Evolutionary conservation across 148 eudicot species (phyloP), one percentile per base, ranked within the genome.

Genomic region (Spergularia bocconei): DNA sequence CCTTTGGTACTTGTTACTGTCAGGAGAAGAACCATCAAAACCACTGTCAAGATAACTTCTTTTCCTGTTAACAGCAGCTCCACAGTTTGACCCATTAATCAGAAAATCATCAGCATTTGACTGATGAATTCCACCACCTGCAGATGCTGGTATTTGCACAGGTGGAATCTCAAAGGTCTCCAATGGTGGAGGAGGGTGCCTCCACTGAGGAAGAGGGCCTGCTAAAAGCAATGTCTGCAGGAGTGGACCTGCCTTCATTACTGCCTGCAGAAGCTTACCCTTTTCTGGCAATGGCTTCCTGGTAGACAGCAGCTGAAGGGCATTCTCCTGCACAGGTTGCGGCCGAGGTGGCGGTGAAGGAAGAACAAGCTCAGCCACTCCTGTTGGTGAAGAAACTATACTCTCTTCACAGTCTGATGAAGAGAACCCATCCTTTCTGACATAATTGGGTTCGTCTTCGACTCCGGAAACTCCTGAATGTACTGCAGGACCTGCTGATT

Each of bases 121-220:
- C 15, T 56, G 44, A 54, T 17, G 48, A 2, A 2, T 44, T 44
- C 5, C 55, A 0, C 29, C 53, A 33, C 25, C 33, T 2, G 66
- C 16, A 2, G 62, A 16, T 25, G 55, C 57, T 7, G 81, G 63
- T 25, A 88, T 64, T 6, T 77, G 64, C 57, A 91, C 87, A 12
- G 93, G 96, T 7, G 98, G 98, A 67, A 93, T 93, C 79, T 86
- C 87, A 7, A 83, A 82, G 15, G 88, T 62, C 77, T 89, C 86
- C 38, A 91, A 61, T 1, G 91, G 85, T 16, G 98, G 93, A 1
- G 98, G 98, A 1, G 93, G 96, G 81, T 89, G 93, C 63, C 88
- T 87, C 98, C 98, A 93, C 79, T 88, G 84, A 6, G 98, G 98
- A 19, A 93, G 74, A 7, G 98, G 93, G 14, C 98, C 98, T 3